These are phyloP conservation scores for Fusarium pseudograminearum DNA, from an alignment of 2,329 filamentous ascomycete species.

Conservation along the genomic window DNA sequence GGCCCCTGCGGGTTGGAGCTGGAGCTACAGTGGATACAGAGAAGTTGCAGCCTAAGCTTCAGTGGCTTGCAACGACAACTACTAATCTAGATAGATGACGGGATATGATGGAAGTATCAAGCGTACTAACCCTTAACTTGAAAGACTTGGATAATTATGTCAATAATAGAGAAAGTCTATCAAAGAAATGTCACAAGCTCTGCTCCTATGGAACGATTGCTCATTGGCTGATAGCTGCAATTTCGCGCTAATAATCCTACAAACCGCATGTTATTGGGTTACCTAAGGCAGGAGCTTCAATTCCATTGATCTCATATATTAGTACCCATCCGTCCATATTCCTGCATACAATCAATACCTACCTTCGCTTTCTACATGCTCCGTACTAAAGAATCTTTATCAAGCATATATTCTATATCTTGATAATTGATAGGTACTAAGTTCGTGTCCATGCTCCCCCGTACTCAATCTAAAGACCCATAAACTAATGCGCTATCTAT, in stretches of 20 bases:
- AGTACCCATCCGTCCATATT: background rate
- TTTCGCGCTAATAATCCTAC: slow-evolving; percentile 4
- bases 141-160: too few relatives aligned
- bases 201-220: background rate
- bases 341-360: background rate
- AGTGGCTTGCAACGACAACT: background rate
- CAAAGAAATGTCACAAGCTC: background rate
- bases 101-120: too few relatives aligned
- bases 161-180: background rate
- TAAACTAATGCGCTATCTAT: slow-evolving; percentile 11
- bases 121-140: too few relatives aligned
- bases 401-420: background rate
- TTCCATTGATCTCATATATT: background rate
- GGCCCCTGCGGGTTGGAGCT: slow-evolving; percentile 34
- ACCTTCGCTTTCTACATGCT: background rate
- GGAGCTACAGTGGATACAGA: slow-evolving; percentile 37
- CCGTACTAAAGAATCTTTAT: background rate
- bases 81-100: too few relatives aligned
- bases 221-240: slow-evolving; percentile 12
- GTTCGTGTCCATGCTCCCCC: background rate
- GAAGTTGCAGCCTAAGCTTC: slow-evolving; percentile 13
- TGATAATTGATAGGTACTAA: background rate
- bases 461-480: background rate
- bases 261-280: slow-evolving; percentile 17
- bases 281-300: background rate